These are phyloP conservation scores for Puccinia triticina DNA, from an alignment of 1,284 basidiomycete genomes.

Conservation along the genomic window DNA sequence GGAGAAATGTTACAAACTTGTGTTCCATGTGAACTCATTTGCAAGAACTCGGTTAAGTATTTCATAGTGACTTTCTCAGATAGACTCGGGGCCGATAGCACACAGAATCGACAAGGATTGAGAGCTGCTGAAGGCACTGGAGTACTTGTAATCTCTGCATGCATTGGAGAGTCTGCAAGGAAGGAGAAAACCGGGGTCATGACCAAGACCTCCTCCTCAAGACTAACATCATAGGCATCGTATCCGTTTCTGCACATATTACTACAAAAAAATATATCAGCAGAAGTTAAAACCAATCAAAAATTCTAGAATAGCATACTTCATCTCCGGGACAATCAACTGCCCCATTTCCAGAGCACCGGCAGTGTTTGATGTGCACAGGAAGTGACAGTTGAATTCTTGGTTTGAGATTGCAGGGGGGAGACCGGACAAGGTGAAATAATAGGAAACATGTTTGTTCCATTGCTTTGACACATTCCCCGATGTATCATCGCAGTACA, in stretches of 20 bases:
- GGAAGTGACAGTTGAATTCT: too few species aligned
- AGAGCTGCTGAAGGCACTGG: background rate
- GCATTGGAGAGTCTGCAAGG: constrained; percentile 14
- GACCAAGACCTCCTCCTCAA: background rate
- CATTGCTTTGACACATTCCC: too few species aligned
- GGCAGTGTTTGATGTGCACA: too few species aligned
- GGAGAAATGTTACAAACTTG: background rate
- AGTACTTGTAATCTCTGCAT: background rate
- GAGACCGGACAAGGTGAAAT: too few species aligned
- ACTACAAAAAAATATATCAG: background rate
- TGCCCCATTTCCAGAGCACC: too few species aligned
- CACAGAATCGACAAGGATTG: background rate
- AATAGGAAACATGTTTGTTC: too few species aligned
- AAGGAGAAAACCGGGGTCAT: constrained; percentile 10
- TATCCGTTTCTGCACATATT: background rate
- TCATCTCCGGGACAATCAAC: background rate
- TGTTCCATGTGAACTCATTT: constrained; percentile 15
- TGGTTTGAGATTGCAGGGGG: too few species aligned
- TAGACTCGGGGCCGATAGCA: background rate
- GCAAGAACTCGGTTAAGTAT: background rate
- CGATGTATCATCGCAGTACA: too few species aligned
- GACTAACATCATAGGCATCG: background rate
- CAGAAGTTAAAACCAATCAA: background rate
- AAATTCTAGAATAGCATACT: background rate
- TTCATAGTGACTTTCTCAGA: background rate